Percentiles rank a stretch among this genome's conserved stretches.
Conservation (phyloP, 2,329 filamentous ascomycete species). For the Penicillium corylophilum region DNA sequence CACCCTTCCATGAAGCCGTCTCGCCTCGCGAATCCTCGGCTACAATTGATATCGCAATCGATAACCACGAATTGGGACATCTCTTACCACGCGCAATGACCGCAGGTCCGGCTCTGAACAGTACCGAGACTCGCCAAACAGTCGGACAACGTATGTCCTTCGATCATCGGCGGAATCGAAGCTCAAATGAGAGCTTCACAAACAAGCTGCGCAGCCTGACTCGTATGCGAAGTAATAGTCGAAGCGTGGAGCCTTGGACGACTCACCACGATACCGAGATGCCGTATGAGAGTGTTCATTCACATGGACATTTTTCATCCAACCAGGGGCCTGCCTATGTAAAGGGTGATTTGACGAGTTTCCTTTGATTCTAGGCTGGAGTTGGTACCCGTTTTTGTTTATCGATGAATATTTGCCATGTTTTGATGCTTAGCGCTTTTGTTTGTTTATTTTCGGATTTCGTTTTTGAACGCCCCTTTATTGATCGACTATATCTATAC, state of each 20-base stretch:
- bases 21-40: constrained; percentile 39
- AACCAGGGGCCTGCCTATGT: background rate
- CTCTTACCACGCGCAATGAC: constrained; percentile 39
- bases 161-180: constrained; percentile 54
- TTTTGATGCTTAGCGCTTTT: constrained; percentile 18
- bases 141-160: constrained; percentile 44
- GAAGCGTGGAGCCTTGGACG: constrained; percentile 39
- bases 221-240: constrained; percentile 58
- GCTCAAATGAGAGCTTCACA: constrained; percentile 58
- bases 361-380: background rate
- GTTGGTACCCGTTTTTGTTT: no score
- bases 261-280: constrained; percentile 20
- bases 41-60: constrained; percentile 43
- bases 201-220: constrained; percentile 55
- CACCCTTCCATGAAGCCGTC: constrained; percentile 31
- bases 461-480: background rate
- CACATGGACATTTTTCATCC: constrained; percentile 13
- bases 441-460: background rate
- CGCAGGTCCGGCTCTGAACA: constrained; percentile 31
- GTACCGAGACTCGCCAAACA: constrained; percentile 24
- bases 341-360: background rate
- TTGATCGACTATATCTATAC: constrained; percentile 1
- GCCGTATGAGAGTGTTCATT: constrained; percentile 29
- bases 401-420: background rate
- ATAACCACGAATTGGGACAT: constrained; percentile 38